Percentiles rank a stretch among this genome's conserved stretches.
These are phyloP conservation scores for Tuber aestivum DNA, from an alignment of 495 filamentous ascomycete genomes.

Conservation along the genomic window DNA sequence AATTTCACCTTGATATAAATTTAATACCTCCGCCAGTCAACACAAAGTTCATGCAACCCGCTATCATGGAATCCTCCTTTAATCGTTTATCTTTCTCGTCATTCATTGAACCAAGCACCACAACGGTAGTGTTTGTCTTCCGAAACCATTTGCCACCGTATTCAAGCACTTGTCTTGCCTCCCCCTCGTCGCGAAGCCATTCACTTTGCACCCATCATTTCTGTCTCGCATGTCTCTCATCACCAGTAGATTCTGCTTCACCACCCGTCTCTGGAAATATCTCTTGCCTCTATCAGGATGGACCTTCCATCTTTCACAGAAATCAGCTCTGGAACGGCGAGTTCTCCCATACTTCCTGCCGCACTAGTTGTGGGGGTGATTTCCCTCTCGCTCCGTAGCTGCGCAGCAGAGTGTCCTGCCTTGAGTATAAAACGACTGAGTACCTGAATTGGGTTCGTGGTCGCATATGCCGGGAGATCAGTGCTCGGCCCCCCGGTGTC, in stretches of 20 bases:
- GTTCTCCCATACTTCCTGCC: slow-evolving; percentile 5
- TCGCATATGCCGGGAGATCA: slow-evolving; percentile 10
- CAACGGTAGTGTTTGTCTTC: slow-evolving; percentile 1
- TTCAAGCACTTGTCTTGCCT: slow-evolving; percentile 13
- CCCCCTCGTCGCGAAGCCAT: slow-evolving; percentile 16
- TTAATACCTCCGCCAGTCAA: slow-evolving; percentile 12
- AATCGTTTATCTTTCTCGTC: not conserved
- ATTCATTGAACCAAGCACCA: slow-evolving; percentile 7
- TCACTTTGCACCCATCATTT: slow-evolving; percentile 15
- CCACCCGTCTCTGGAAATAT: slow-evolving; percentile 11
- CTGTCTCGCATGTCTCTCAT: not conserved
- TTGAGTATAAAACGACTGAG: slow-evolving; percentile 15
- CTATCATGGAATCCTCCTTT: slow-evolving; percentile 6
- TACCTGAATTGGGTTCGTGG: slow-evolving; percentile 21
- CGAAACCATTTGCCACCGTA: slow-evolving; percentile 14
- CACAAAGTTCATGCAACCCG: not conserved
- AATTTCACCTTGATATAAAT: not conserved
- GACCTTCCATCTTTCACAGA: slow-evolving; percentile 10
- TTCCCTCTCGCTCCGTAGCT: slow-evolving; percentile 20
- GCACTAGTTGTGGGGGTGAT: slow-evolving; percentile 11
- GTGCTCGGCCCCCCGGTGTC: slow-evolving; percentile 22
- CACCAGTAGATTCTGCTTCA: slow-evolving; percentile 16
- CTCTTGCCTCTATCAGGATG: slow-evolving; percentile 21
- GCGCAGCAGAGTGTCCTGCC: not conserved
- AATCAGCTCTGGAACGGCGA: slow-evolving; percentile 9